Percentiles rank a stretch among this genome's conserved stretches.
phyloP scores from a whole-genome alignment of 2,329 filamentous ascomycete genomes.

The Periconia macrospinosa region DNA sequence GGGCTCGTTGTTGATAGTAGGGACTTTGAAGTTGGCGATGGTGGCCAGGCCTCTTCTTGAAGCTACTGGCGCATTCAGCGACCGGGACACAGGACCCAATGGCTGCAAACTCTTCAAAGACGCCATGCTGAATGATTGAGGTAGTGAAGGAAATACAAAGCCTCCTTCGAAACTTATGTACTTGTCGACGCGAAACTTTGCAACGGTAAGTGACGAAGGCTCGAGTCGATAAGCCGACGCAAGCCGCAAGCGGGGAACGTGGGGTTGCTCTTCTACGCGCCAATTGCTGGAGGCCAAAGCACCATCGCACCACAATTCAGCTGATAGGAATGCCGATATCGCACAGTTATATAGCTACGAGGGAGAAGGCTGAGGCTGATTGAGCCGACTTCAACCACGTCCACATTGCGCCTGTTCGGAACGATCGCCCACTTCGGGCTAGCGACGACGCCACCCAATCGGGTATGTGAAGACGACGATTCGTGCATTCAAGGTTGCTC shows the following conservation, averaged over 20 bases:
- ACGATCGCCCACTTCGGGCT: neutral
- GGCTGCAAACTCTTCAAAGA: constrained; percentile 37
- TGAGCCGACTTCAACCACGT: neutral
- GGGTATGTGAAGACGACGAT: neutral
- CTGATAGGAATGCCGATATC: constrained; percentile 1
- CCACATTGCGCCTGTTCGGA: neutral
- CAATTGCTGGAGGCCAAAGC: neutral
- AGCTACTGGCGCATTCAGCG: constrained; percentile 25
- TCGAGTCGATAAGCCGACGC: constrained; percentile 16
- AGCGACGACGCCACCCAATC: neutral
- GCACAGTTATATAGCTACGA: neutral
- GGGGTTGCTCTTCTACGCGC: neutral
- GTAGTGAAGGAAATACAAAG: neutral
- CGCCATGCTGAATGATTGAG: constrained; percentile 25
- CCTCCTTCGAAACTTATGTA: constrained; percentile 8
- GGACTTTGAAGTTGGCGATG: constrained; percentile 84
- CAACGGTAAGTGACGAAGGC: constrained; percentile 1
- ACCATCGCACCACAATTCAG: neutral
- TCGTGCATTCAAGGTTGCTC: neutral
- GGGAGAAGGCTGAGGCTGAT: neutral
- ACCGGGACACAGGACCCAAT: constrained; percentile 29
- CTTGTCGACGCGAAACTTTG: constrained; percentile 6
- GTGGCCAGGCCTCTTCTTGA: constrained; percentile 52
- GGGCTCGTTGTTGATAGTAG: constrained; percentile 87
- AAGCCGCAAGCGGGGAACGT: constrained; percentile 17